Conservation (phyloP, 2,329 filamentous ascomycete species). For the Penicillium sp. region DNA sequence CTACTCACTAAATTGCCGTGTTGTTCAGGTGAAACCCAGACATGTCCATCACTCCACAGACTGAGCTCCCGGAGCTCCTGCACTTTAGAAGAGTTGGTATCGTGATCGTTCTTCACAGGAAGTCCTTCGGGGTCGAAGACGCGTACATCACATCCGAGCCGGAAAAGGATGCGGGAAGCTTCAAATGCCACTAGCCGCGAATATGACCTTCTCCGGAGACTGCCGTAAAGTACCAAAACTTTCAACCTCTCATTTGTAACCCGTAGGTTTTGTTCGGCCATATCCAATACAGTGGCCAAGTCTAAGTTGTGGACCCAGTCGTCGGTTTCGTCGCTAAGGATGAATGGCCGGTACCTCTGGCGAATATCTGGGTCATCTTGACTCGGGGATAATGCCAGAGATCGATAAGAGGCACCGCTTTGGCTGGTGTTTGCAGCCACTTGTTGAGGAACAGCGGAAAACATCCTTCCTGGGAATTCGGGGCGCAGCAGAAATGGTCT, state of each 20-base stretch:
- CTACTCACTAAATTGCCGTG: constrained; percentile 57
- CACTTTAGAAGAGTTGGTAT: constrained; percentile 57
- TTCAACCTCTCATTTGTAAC: constrained; percentile 45
- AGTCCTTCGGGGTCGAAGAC: constrained; percentile 57
- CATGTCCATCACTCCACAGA: constrained; percentile 61
- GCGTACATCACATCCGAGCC: constrained; percentile 63
- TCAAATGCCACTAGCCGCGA: constrained; percentile 59
- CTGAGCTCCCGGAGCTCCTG: constrained; percentile 59
- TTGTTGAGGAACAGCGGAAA: constrained; percentile 2
- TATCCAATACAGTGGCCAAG: constrained; percentile 49
- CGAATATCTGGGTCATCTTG: constrained; percentile 50
- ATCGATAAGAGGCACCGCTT: neutral
- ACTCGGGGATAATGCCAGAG: constrained; percentile 42
- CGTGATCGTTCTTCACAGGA: constrained; percentile 60
- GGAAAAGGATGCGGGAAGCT: constrained; percentile 56
- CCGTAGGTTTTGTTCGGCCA: constrained; percentile 49
- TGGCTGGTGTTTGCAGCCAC: neutral
- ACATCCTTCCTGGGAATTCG: constrained; percentile 2
- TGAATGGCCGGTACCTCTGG: constrained; percentile 54
- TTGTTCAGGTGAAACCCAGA: constrained; percentile 64
- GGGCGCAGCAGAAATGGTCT: neutral
- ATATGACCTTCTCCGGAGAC: constrained; percentile 55
- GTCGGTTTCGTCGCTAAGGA: constrained; percentile 40
- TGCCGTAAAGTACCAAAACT: constrained; percentile 59
- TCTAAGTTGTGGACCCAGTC: constrained; percentile 59